Percentiles rank a stretch among this genome's conserved stretches.
These are phyloP conservation scores for Aspergillus carbonarius DNA, from an alignment of 2,329 filamentous ascomycete species.

Conservation along the genomic window DNA sequence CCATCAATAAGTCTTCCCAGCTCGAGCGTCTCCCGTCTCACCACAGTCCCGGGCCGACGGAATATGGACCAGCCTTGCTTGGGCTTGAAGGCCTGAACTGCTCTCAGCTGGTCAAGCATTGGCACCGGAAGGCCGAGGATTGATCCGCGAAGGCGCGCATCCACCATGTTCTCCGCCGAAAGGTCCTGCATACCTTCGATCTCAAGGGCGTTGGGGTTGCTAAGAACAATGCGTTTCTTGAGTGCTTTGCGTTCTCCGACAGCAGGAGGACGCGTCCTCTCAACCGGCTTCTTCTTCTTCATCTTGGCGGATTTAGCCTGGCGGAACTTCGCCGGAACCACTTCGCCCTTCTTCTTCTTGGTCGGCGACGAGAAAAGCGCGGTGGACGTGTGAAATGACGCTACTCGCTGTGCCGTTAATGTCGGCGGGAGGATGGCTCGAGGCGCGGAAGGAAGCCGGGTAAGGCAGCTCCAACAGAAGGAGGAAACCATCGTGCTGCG, in stretches of 20 bases:
- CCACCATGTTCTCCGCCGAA: slow-evolving; percentile 54
- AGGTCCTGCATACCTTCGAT: slow-evolving; percentile 68
- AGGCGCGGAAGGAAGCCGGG: slow-evolving; percentile 46
- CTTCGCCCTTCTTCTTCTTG: slow-evolving; percentile 52
- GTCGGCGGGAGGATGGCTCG: slow-evolving; percentile 39
- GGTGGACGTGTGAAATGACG: slow-evolving; percentile 50
- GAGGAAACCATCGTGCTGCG: slow-evolving; percentile 54
- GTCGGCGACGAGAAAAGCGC: slow-evolving; percentile 35
- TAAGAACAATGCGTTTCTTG: slow-evolving; percentile 85
- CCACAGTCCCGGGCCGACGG: slow-evolving; percentile 72
- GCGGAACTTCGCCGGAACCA: slow-evolving; percentile 33
- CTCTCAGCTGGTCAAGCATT: slow-evolving; percentile 75
- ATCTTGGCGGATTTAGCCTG: slow-evolving; percentile 43
- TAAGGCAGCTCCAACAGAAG: slow-evolving; percentile 60
- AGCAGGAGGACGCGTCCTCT: slow-evolving; percentile 58
- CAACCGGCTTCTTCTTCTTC: slow-evolving; percentile 44
- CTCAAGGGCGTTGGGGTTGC: slow-evolving; percentile 87
- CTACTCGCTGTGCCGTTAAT: slow-evolving; percentile 46
- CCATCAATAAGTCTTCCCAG: slow-evolving; percentile 64
- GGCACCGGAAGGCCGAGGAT: slow-evolving; percentile 68
- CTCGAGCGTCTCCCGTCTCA: slow-evolving; percentile 75
- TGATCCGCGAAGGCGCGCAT: slow-evolving; percentile 59
- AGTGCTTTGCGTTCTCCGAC: slow-evolving; percentile 82
- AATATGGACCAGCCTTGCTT: slow-evolving; percentile 89
- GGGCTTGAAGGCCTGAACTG: slow-evolving; percentile 86